Conservation (phyloP, 257 asterid genomes). For the Mentha longifolia region DNA sequence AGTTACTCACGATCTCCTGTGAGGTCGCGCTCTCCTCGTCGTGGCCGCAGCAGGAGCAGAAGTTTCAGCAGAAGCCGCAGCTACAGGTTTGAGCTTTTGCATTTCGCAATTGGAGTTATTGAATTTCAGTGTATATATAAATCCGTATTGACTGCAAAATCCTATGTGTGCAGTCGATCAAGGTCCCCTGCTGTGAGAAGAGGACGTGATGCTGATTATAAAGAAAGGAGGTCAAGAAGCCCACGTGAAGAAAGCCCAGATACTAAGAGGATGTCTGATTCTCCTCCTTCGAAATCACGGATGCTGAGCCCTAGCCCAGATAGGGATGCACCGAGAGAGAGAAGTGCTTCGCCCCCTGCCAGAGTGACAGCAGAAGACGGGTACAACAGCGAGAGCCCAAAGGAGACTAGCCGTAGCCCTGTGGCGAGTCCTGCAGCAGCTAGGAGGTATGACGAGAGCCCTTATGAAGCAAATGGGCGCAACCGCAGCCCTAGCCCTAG, state of each 20-base stretch:
- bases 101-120: neutral
- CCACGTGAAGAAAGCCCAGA: conserved; percentile 58
- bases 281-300: conserved; percentile 55
- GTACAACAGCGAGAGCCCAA: conserved; percentile 64
- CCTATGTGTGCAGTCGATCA: conserved; percentile 60
- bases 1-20: conserved; percentile 85
- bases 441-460: conserved; percentile 71
- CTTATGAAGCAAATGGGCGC: conserved; percentile 57
- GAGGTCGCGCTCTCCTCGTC: conserved; percentile 83
- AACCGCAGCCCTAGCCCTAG: conserved; percentile 65
- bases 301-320: conserved; percentile 69
- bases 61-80: conserved; percentile 78
- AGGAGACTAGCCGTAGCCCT: conserved; percentile 65
- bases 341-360: conserved; percentile 47
- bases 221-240: conserved; percentile 68
- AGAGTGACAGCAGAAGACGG: conserved; percentile 51
- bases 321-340: conserved; percentile 47
- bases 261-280: conserved; percentile 34
- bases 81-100: conserved; percentile 42
- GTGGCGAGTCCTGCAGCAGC: conserved; percentile 40
- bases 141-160: neutral
- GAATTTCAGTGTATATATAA: neutral
- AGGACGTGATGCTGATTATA: conserved; percentile 54
- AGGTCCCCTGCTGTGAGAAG: conserved; percentile 77
- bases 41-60: conserved; percentile 63